Evolutionary conservation across 148 eudicot genomes (phyloP), one percentile per base, ranked within the genome.

Genomic region (Camellia japonica): DNA sequence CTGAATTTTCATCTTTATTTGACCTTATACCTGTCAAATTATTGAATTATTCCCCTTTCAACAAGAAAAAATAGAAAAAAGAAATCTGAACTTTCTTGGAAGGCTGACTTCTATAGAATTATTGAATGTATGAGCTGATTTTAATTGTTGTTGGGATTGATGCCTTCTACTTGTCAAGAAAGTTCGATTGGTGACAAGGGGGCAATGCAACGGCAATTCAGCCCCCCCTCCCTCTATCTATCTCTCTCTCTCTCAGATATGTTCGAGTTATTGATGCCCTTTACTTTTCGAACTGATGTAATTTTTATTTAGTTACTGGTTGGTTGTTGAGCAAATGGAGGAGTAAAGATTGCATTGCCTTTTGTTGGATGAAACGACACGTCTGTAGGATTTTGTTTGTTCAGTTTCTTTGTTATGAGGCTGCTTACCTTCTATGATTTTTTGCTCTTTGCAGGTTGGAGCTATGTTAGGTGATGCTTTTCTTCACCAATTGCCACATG

Each of bases 401-500:
- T 51, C 15, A 43, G 43, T 41, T 73, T 19, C 11, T 58, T 79
- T 38, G 20, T 41, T 16, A 41, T 43, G 20, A 12, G 46, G n/a
- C 23, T 23, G 56, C 67, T 84, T 69, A 73, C 16, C 47, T 30
- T 72, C 52, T 69, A 5, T 78, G 66, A 19, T 85, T 43, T 30
- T 30, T 81, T 65, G 54, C 69, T 69, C 41, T 82, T 73, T 86
- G 82, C 90, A 95, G 99, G 99, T 97, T 44, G 99, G 99, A 86
- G 99, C 99, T n/a, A 95, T 93, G 99, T 83, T 95, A 67, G 99
- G 99, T 16, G 97, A 95, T 86, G 97, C 99, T 73, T 95, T 95
- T 88, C 89, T 95, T 87, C 99, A 95, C 88, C 99, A 95, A 84
- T 73, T 95, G 73, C 99, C 97, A 59, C 99, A 95, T 86, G 97